Percentiles rank a stretch among this genome's conserved stretches.
phyloP scores from a whole-genome alignment of 768 basidiomycete genomes.

The Serendipita indica region DNA sequence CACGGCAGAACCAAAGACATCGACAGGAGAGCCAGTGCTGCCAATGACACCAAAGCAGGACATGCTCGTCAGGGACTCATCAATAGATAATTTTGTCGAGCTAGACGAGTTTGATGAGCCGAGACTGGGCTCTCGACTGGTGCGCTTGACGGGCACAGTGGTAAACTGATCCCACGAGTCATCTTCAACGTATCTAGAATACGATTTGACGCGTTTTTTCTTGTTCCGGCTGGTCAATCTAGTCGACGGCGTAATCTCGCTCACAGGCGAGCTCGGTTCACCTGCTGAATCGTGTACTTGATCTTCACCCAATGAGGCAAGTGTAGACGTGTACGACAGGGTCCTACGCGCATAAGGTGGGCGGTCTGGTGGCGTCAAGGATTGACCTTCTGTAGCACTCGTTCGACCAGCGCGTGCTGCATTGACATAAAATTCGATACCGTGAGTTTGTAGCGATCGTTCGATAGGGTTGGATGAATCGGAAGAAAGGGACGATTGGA shows the following conservation, averaged over 20 bases:
- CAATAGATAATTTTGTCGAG: not conserved
- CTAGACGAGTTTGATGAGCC: not conserved
- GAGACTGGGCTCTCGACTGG: not conserved
- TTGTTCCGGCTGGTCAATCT: not conserved
- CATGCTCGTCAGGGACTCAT: conserved; percentile 2
- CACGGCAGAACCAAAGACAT: no score
- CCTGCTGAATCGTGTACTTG: not conserved
- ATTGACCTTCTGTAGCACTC: not conserved
- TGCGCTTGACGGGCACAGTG: not conserved
- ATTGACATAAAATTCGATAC: conserved; percentile 5
- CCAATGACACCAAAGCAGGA: not conserved
- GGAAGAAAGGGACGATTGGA: not conserved
- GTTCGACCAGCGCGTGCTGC: not conserved
- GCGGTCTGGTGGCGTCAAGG: not conserved
- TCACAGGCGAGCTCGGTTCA: not conserved
- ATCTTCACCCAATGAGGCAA: not conserved
- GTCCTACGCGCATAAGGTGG: not conserved
- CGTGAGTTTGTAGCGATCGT: not conserved
- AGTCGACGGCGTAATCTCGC: not conserved
- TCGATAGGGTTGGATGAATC: not conserved
- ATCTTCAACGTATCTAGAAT: conserved; percentile 6
- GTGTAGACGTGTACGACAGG: not conserved
- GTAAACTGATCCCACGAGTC: not conserved
- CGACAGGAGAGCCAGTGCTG: not conserved
- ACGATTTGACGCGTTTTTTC: not conserved